Base-by-base conservation (phyloP, 345 rosid genomes). In the Erucastrum elatum region DNA sequence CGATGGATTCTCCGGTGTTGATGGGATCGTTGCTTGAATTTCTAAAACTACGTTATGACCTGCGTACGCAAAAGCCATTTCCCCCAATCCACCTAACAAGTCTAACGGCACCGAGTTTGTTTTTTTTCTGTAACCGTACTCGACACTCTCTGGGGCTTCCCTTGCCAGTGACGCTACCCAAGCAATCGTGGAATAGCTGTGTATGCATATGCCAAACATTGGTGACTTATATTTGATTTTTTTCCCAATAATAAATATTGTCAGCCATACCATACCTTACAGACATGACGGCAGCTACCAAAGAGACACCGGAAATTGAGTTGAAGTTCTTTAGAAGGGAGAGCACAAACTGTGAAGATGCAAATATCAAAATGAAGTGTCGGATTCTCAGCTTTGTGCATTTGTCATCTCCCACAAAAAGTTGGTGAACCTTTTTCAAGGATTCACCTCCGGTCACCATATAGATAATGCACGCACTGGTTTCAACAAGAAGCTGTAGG, bases 21-120 rank as follows among this genome's bases (percentile, higher is more conserved):
- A 91, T 3, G 94, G 97, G 55, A 91, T 91, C 1, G 97, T 91
- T 77, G 94, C 94, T 87, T 91, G 97, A 77, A 91, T 91, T 79
- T 91, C 94, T 73, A 91, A 71, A 11, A 87, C 97, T n/a, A 91
- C 97, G 64, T 88, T 90, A 81, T 90, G 97, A 7, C 97, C 97
- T 0, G 93, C 93, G 75, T 91, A 90, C 49, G 97, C 94, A 39
- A 88, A 91, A 59, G 94, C 97, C 58, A 91, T 88, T 2, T 83
- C 80, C 3, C 97, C 97, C 66, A 91, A 33, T 9, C 89, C 97
- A n/a, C 82, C 75, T 29, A 90, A 84, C 81, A 91, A 90, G 80
- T 66, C 77, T 12, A 88, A 86, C 1, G 84, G 86, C 16, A 71
- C 93, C 35, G 85, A 30, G 3, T 66, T 3, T 1, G 80, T 58